Base-by-base conservation (phyloP, 352 stramenopile genomes). In the Globisporangium polare region DNA sequence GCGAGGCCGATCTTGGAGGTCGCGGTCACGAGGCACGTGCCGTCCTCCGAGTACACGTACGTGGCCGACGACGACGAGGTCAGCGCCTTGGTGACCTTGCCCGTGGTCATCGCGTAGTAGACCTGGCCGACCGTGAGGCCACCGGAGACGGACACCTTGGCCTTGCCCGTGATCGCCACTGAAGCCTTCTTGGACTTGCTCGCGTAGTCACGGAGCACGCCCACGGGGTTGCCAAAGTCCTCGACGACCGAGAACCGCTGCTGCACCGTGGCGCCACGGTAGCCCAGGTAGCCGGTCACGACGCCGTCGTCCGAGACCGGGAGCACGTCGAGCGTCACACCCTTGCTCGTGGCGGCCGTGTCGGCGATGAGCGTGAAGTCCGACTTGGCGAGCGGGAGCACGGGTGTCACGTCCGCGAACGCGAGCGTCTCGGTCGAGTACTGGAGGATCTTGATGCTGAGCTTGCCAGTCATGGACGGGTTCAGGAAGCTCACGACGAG, bases 401-500 rank as follows among this genome's bases (percentile, higher is more conserved):
- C 69, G 0, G 80, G 78, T 6, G 80, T 85, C 42, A 80, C 59
- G 27, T 86, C 77, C 20, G 73, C 71, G 31, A 92, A 61, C 15
- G 68, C 47, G 20, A 87, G 56, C 10, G 74, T 75, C 17, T 68
- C 69, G 22, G 59, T 26, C 31, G 80, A 83, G 60, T 78, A 81
- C 52, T 77, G 52, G 17, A 88, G 57, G 1, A 90, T 59, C 51
- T 75, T 75, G 49, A 84, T 62, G 31, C 74, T 83, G 9, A 74
- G 69, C 27, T 70, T 75, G 27, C 80, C 80, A 9, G 64, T 52
- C 47, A 75, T 55, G 2, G 65, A 70, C 39, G 80, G 75, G 66
- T 92, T 92, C 31, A 86, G 47, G 62, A 92, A 89, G 46, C 71
- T 78, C 39, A 92, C 71, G 7, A 75, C 83, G 3, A 92, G 55